These are phyloP conservation scores for Sechiopsis laciniata DNA, from an alignment of 306 rosid genomes.

Conservation along the genomic window DNA sequence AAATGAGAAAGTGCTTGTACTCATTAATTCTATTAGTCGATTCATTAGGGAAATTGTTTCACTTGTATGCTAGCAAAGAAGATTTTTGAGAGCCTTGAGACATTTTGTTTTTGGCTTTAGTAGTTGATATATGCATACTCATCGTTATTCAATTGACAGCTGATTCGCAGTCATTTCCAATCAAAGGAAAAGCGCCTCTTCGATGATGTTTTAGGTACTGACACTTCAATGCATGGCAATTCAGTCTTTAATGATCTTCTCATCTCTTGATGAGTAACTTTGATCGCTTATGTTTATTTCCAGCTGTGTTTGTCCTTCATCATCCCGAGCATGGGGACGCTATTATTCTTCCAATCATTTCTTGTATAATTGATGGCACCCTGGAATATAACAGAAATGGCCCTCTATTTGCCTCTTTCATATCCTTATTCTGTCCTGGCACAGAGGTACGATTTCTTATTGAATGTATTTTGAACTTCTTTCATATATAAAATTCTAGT, in stretches of 20 bases:
- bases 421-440: slow-evolving; percentile 81
- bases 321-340: slow-evolving; percentile 99
- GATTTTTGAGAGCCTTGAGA: slow-evolving; percentile 12
- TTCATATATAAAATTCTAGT: neutral
- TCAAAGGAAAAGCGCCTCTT: slow-evolving; percentile 73
- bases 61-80: slow-evolving; percentile 12
- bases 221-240: slow-evolving; percentile 39
- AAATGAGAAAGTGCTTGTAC: neutral
- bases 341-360: slow-evolving; percentile 90
- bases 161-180: slow-evolving; percentile 85
- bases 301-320: slow-evolving; percentile 92
- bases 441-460: slow-evolving; percentile 50
- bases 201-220: slow-evolving; percentile 89
- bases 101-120: neutral
- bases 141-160: slow-evolving; percentile 46
- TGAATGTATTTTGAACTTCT: neutral
- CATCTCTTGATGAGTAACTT: slow-evolving; percentile 29
- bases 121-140: slow-evolving; percentile 15
- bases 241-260: slow-evolving; percentile 1
- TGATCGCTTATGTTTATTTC: slow-evolving; percentile 25
- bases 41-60: neutral
- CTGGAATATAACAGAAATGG: slow-evolving; percentile 62
- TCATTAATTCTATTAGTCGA: slow-evolving; percentile 14
- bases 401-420: slow-evolving; percentile 89
- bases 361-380: slow-evolving; percentile 79